Evolutionary conservation across 1,139 yeast species (phyloP), one percentile per base, ranked within the genome.

Genomic region (Taphrina communis): DNA sequence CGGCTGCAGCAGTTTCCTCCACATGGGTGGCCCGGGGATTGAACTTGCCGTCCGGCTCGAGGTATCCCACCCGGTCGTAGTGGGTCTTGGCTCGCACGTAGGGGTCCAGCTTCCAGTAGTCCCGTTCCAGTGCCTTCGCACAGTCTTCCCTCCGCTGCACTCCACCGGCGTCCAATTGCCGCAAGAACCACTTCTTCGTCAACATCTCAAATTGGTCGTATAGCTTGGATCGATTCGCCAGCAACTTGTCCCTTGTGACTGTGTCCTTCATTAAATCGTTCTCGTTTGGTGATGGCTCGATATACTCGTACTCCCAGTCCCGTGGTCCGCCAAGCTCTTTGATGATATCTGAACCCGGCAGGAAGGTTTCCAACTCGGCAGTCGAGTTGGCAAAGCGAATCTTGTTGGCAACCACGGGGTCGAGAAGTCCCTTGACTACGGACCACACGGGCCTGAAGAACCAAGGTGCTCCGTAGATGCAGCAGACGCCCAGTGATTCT

Each of bases 381-480:
- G 79, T 74, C 67, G 80, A 80, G 74, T 86, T 86, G 38, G 96
- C 89, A 78, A 91, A 91, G 36, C 84, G 82, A 73, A 91, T 87
- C 78, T 90, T 91, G 39, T 90, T 82, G 0, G 95, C 96, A 58
- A 91, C 95, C 9, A 88, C 93, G 1, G 97, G 97, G 75, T 91
- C 96, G 70, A 91, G 80, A 96, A 96, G 90, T 73, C 86, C 87
- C 77, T 88, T 90, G 75, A 91, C 86, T 73, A 90, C 83, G 72
- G 86, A 87, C 97, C 97, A 91, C 72, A 90, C 88, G 42, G 95
- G 90, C 71, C 87, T 84, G 80, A 91, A 91, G 59, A 91, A 83
- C 95, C 96, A 89, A 6, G 97, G 97, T 0, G 97, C 96, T 73
- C 88, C 88, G 79, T 91, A 96, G 72, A 91, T 86, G 75, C 89